Percentiles rank a stretch among this genome's conserved stretches.
phyloP scores from a whole-genome alignment of 768 basidiomycete species.

The Naganishia antarctica region DNA sequence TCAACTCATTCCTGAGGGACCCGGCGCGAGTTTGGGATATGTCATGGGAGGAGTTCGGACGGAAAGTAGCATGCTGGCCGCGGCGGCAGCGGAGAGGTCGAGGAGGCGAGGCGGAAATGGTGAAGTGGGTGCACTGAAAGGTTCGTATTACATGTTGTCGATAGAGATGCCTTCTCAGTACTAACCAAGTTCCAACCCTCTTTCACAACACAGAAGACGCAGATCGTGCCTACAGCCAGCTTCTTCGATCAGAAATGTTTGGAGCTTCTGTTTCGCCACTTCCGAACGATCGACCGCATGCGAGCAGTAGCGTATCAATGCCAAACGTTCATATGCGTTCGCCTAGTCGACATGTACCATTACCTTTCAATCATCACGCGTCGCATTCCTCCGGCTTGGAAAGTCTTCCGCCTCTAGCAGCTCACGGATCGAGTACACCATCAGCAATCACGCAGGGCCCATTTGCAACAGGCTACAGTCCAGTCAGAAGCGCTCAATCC shows the following conservation, averaged over 20 bases:
- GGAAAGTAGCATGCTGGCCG: neutral
- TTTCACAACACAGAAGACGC: constrained; percentile 50
- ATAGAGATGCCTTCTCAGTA: too few relatives aligned
- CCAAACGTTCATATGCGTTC: constrained; percentile 54
- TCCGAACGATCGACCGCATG: constrained; percentile 53
- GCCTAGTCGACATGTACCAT: constrained; percentile 46
- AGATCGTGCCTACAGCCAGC: constrained; percentile 51
- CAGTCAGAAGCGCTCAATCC: constrained; percentile 34
- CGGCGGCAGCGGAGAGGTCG: constrained; percentile 58
- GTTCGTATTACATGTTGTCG: neutral
- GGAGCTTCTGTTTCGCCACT: constrained; percentile 28
- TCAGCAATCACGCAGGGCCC: constrained; percentile 35
- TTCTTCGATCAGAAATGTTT: constrained; percentile 53
- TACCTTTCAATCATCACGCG: constrained; percentile 28
- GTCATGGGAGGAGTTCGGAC: constrained; percentile 9
- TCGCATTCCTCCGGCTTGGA: constrained; percentile 33
- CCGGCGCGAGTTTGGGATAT: constrained; percentile 21
- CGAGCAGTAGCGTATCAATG: constrained; percentile 62
- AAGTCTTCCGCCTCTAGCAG: constrained; percentile 39
- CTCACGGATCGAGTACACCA: constrained; percentile 44
- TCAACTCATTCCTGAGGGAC: constrained; percentile 58
- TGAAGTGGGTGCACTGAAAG: constrained; percentile 38
- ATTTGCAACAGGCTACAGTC: constrained; percentile 38
- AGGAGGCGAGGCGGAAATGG: constrained; percentile 71
- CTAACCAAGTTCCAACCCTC: too few relatives aligned